phyloP scores from a whole-genome alignment of 441 rosid species.

The Codiaeum variegatum region DNA sequence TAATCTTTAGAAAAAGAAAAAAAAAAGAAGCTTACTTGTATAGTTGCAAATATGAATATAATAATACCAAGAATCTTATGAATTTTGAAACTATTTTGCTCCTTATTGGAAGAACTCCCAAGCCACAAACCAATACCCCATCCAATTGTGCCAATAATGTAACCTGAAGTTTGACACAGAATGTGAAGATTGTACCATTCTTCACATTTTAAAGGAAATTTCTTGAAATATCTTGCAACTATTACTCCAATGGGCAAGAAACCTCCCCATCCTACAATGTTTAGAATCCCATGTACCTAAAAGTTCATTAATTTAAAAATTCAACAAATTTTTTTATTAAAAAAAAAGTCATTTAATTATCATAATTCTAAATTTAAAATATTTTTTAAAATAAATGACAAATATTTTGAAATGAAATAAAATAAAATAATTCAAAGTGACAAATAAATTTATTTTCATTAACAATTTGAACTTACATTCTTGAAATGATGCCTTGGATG shows the following conservation, averaged over 20 bases:
- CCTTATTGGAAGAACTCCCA: constrained; percentile 28
- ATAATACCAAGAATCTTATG: constrained; percentile 37
- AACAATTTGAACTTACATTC: constrained; percentile 21
- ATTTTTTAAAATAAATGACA: too few relatives aligned
- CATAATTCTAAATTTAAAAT: too few relatives aligned
- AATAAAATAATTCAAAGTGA: too few relatives aligned
- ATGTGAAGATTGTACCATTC: constrained; percentile 37
- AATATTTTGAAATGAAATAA: too few relatives aligned
- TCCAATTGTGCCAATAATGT: constrained; percentile 34
- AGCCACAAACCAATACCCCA: constrained; percentile 42
- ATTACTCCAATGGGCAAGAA: constrained; percentile 38
- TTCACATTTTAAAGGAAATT: constrained; percentile 22
- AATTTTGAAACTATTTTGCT: constrained; percentile 21
- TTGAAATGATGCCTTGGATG: constrained; percentile 21
- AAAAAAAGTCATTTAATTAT: too few relatives aligned
- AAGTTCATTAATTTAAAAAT: too few relatives aligned
- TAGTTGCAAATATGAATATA: constrained; percentile 31
- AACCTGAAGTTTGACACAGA: constrained; percentile 34
- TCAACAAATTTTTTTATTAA: too few relatives aligned
- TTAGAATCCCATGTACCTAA: constrained; percentile 41
- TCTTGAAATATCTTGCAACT: constrained; percentile 32
- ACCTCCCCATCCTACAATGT: constrained; percentile 41
- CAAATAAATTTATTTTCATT: too few relatives aligned
- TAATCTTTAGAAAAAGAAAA: too few relatives aligned
- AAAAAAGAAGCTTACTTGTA: constrained; percentile 30